phyloP scores from a whole-genome alignment of 352 stramenopile genomes.

The Phytophthora sp. region DNA sequence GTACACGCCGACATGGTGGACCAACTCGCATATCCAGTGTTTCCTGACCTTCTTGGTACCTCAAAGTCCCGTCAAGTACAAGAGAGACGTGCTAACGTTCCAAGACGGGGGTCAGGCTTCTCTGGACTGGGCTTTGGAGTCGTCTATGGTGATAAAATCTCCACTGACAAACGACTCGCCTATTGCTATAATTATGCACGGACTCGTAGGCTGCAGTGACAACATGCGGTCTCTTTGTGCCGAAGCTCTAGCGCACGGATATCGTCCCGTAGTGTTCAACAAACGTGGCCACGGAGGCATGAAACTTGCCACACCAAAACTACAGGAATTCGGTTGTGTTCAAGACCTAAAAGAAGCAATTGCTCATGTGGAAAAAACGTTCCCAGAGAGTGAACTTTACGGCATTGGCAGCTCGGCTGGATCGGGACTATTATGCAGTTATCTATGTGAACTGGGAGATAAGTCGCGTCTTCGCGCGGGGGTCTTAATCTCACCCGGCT shows the following conservation, averaged over 20 bases:
- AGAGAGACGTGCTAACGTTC: slow-evolving; percentile 61
- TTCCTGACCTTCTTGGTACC: slow-evolving; percentile 77
- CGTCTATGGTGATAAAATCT: slow-evolving; percentile 25
- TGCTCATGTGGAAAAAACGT: slow-evolving; percentile 49
- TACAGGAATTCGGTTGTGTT: slow-evolving; percentile 78
- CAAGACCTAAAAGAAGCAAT: slow-evolving; percentile 66
- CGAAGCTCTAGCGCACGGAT: slow-evolving; percentile 62
- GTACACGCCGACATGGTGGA: slow-evolving; percentile 80
- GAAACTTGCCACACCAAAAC: slow-evolving; percentile 61
- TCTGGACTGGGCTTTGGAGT: slow-evolving; percentile 71
- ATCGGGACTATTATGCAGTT: slow-evolving; percentile 72
- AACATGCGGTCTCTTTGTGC: slow-evolving; percentile 71
- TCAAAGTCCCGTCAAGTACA: slow-evolving; percentile 59
- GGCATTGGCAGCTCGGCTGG: slow-evolving; percentile 80
- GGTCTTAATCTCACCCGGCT: slow-evolving; percentile 78
- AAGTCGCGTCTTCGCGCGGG: slow-evolving; percentile 57
- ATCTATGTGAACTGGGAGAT: slow-evolving; percentile 67
- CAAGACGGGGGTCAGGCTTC: slow-evolving; percentile 69
- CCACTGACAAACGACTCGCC: slow-evolving; percentile 39
- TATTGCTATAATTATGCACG: slow-evolving; percentile 73
- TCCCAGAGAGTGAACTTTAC: slow-evolving; percentile 57
- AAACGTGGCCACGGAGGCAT: slow-evolving; percentile 81
- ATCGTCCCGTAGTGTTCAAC: slow-evolving; percentile 86
- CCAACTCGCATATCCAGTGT: slow-evolving; percentile 76
- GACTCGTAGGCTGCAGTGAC: slow-evolving; percentile 68